Evolutionary conservation across 768 basidiomycete genomes (phyloP), one percentile per base, ranked within the genome.

Genomic region (Agaricus blazei): DNA sequence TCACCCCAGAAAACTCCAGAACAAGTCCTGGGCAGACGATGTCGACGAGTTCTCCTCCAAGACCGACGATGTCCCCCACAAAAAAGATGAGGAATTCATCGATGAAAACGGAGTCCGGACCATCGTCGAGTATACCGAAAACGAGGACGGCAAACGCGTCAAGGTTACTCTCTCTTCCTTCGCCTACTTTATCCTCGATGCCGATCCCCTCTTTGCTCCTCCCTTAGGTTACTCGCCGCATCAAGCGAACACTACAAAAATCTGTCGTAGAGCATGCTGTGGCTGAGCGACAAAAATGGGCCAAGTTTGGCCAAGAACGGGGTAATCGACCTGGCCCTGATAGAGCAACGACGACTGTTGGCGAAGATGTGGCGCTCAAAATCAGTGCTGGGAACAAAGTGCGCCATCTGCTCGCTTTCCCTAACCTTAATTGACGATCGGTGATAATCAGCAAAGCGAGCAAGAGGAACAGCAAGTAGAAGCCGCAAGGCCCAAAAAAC

Each of bases 101-200:
- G 90, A 93, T 61, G 88, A 90, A 58, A 88, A 94, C 61, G 96
- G 96, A 1, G 79, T 98, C 62, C 81, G 90, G 19, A 88, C 88
- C n/a, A 87, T 84, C 0, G 76, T 90, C 45, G 92, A 93, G 65
- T 93, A 88, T 69, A 76, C 77, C 27, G 69, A 89, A 51, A 94
- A 98, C 62, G 96, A 98, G 34, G 87, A 95, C 28, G 96, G 93
- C 6, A 93, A 94, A 73, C 93, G 90, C 68, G 84, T 98, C 68
- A 99, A 98, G 77, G 94, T 90, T 60, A 19, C 19, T 19, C 40
- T 75, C 40, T 7, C 19, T 44, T 11, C 52, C 23, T 12, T 38
- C 47, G n/a, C 9, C 47, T 45, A 29, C 27, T 15, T 40, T n/a
- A 11, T 43, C 11, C 5, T 48, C 23, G 11, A 46, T 27, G 38